Evolutionary conservation across 2,329 filamentous ascomycete genomes (phyloP), one percentile per base, ranked within the genome.

Genomic region (Nemania sp.): DNA sequence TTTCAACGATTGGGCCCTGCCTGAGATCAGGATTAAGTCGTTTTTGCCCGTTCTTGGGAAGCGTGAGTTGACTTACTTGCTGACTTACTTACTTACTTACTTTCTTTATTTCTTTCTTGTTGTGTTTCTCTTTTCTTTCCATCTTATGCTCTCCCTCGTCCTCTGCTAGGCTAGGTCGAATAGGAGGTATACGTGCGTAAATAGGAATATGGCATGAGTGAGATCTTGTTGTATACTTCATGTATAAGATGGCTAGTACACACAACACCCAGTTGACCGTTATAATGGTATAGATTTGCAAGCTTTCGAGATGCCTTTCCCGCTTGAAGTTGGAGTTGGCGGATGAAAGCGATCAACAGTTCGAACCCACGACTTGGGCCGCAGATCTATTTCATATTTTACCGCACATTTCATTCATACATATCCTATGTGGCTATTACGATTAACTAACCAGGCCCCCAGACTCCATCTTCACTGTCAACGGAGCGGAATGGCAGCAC

Each of bases 401-500:
- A 45, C 18, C 7, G 13, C 47, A 10, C 47, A 27, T 5, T 18
- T 41, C 15, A 1, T 27, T 18, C 15, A 24, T n/a, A n/a, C n/a
- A n/a, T n/a, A n/a, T n/a, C n/a, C n/a, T n/a, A n/a, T n/a, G n/a
- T n/a, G n/a, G n/a, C 56, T 60, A 26, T 22, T 43, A 24, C 24
- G 8, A 35, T 8, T 10, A 13, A 53, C 20, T 66, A 29, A 66
- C 53, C 47, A 35, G 26, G 11, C 13, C n/a, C 18, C 20, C 52
- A 73, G 71, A 73, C 56, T 84, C 84, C 35, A 87, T 90, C 62
- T 89, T 89, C 73, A 82, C 81, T 2, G 80, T 80, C 29, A 87
- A 89, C 72, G 87, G 87, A 0, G 70, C 76, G 18, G 79, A 80
- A 32, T 89, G 88, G 88, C 82, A 85, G 51, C 79, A 82, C n/a